Percentiles rank a stretch among this genome's conserved stretches.
phyloP scores from a whole-genome alignment of 225 moss, liverwort and hornwort species.

The Physcomitrium patens region DNA sequence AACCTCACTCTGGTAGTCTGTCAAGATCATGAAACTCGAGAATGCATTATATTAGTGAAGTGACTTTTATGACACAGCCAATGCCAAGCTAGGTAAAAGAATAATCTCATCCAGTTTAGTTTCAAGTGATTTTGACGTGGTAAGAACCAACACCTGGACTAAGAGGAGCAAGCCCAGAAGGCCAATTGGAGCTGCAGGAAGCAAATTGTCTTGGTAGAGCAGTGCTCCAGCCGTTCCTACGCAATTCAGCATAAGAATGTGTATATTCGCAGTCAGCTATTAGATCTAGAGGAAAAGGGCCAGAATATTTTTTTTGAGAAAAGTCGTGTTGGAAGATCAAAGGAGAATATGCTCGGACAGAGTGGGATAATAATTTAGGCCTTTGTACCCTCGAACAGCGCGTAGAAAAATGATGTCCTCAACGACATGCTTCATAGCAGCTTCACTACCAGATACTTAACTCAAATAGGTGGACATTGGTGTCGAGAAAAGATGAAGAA shows the following conservation, averaged over 20 bases:
- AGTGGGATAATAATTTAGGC: neutral
- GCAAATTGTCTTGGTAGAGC: slow-evolving; percentile 56
- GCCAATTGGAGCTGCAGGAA: slow-evolving; percentile 73
- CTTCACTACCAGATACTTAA: neutral
- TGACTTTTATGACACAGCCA: neutral
- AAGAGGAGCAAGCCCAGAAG: slow-evolving; percentile 81
- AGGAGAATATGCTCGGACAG: neutral
- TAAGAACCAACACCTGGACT: slow-evolving; percentile 58
- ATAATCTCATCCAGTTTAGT: neutral
- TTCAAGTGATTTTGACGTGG: neutral
- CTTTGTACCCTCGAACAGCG: neutral
- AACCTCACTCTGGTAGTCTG: slow-evolving; percentile 78
- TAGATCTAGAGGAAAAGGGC: neutral
- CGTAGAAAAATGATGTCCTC: neutral
- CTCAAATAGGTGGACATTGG: neutral
- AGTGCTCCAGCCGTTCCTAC: slow-evolving; percentile 72
- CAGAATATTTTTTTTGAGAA: neutral
- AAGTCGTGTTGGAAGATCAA: neutral
- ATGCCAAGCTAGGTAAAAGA: neutral
- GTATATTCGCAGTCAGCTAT: neutral
- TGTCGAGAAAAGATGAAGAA: too few species aligned
- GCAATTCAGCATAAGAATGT: slow-evolving; percentile 28
- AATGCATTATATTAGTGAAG: neutral
- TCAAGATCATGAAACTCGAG: slow-evolving; percentile 30
- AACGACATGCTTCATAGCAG: neutral